A percentile compares a stretch with the other conserved stretches of the same genome.
Evolutionary conservation across 2,329 filamentous ascomycete genomes (phyloP).

Genomic region (Rhexocercosporidium sp.): DNA sequence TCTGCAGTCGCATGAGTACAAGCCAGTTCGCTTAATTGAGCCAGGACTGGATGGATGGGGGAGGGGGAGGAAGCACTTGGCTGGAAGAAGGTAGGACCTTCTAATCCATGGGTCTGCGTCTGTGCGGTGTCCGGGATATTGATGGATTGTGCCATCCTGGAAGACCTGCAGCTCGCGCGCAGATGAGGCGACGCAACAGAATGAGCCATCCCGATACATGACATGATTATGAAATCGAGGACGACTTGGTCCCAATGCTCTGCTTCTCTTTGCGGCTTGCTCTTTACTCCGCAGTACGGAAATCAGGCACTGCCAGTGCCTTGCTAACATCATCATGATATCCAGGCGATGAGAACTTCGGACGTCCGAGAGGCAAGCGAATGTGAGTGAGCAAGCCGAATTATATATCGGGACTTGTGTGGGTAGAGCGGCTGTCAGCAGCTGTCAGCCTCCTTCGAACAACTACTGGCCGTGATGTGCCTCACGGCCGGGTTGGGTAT

Average conservation of each 20-base stretch:
- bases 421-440: background rate
- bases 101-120: background rate
- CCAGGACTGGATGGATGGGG: background rate
- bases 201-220: conserved; percentile 15
- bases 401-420: background rate
- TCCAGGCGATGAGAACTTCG: background rate
- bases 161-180: background rate
- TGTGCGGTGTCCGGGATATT: background rate
- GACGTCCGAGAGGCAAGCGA: conserved; percentile 5
- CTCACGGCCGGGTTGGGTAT: background rate
- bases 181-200: background rate
- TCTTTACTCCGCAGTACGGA: background rate
- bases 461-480: background rate
- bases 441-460: background rate
- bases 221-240: conserved; percentile 9
- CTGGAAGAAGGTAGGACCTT: background rate
- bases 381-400: background rate
- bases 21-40: conserved; percentile 9
- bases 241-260: background rate
- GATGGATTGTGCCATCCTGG: background rate
- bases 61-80: background rate
- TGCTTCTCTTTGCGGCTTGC: background rate
- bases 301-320: background rate
- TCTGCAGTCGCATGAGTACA: background rate
- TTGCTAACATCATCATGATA: background rate